These are phyloP conservation scores for Daldinia caldariorum DNA, from an alignment of 495 filamentous ascomycete species.

Conservation along the genomic window DNA sequence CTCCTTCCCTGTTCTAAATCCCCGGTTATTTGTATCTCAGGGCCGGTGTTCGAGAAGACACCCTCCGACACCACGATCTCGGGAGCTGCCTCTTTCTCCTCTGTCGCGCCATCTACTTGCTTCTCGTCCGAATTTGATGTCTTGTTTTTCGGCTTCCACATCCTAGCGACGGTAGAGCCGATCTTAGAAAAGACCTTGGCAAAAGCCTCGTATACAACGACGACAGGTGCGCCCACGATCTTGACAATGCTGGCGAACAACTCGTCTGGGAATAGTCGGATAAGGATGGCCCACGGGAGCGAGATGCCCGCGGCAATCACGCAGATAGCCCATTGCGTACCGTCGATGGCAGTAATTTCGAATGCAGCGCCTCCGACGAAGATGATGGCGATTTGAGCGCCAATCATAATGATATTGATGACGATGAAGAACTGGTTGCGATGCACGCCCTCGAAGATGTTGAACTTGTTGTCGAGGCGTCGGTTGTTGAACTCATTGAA, in stretches of 20 bases:
- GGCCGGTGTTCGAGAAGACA: not conserved
- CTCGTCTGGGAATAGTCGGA: constrained; percentile 77
- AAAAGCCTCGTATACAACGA: constrained; percentile 36
- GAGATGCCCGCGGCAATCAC: constrained; percentile 76
- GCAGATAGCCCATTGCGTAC: constrained; percentile 78
- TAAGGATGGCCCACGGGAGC: constrained; percentile 74
- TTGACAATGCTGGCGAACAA: constrained; percentile 42
- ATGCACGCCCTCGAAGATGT: constrained; percentile 85
- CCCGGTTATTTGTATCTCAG: constrained; percentile 34
- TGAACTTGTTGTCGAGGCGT: constrained; percentile 84
- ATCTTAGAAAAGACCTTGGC: constrained; percentile 21
- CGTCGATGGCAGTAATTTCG: constrained; percentile 67
- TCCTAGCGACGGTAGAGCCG: constrained; percentile 34
- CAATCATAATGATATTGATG: constrained; percentile 85
- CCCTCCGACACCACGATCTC: constrained; percentile 37
- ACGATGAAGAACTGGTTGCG: constrained; percentile 83
- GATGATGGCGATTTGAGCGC: constrained; percentile 80
- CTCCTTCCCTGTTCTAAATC: constrained; percentile 31
- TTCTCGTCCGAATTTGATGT: constrained; percentile 3
- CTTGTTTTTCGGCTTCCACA: constrained; percentile 26
- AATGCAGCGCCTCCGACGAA: constrained; percentile 81
- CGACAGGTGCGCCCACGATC: constrained; percentile 39
- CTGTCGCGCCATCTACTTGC: not conserved
- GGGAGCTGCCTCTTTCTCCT: constrained; percentile 23
- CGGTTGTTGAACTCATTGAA: constrained; percentile 83